These are phyloP conservation scores for Akanthomyces lecanii DNA, from an alignment of 2,329 filamentous ascomycete species.

Conservation along the genomic window DNA sequence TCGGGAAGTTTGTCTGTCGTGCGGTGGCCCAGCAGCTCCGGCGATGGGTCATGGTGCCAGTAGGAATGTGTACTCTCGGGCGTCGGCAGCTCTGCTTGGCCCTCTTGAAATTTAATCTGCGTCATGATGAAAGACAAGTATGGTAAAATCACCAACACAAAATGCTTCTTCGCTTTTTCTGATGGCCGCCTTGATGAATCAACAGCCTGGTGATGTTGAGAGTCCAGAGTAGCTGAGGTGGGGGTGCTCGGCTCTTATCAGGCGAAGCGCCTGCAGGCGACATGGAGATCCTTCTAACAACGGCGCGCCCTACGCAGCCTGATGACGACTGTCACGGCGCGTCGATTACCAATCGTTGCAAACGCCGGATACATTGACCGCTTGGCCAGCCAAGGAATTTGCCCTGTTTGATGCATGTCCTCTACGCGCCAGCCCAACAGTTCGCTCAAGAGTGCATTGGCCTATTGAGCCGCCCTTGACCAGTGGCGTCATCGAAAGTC, in stretches of 20 bases:
- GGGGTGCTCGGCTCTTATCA: background rate
- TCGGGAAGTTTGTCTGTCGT: slow-evolving; percentile 61
- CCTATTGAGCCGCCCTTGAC: background rate
- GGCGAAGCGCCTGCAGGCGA: background rate
- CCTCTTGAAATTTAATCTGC: slow-evolving; percentile 26
- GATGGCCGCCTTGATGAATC: background rate
- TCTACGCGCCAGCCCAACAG: background rate
- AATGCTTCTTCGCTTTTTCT: background rate
- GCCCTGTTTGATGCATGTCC: background rate
- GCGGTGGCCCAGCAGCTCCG: slow-evolving; percentile 60
- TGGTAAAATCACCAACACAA: background rate
- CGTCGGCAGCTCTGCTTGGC: slow-evolving; percentile 55
- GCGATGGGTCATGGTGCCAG: slow-evolving; percentile 68
- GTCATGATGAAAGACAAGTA: slow-evolving; percentile 27
- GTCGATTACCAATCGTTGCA: background rate
- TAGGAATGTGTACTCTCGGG: slow-evolving; percentile 60
- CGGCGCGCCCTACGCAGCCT: background rate
- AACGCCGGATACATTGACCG: background rate
- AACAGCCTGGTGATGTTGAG: background rate
- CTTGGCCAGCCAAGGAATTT: background rate
- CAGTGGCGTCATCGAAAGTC: background rate
- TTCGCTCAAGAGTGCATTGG: background rate
- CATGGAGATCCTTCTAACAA: background rate
- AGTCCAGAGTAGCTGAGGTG: background rate
- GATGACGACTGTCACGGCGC: background rate